Evolutionary conservation across 257 asterid species (phyloP), one percentile per base, ranked within the genome.

Genomic region (Hygrophila difformis): DNA sequence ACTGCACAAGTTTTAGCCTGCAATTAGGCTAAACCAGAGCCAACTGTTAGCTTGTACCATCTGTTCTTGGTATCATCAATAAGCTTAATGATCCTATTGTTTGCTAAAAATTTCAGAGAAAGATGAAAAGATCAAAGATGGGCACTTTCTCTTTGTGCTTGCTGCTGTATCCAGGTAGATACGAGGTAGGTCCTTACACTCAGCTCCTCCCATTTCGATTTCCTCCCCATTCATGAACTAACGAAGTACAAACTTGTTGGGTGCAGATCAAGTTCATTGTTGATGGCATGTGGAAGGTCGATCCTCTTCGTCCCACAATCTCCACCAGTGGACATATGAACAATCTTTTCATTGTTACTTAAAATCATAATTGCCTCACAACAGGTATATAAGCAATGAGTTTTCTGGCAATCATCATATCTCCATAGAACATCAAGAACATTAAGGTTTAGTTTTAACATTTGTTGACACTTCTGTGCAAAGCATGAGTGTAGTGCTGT

Each of bases 211-310:
- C 9, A 1, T 4, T 16, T 14, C 13, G 31, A 39, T 49, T 16
- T 42, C 46, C 39, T 33, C 21, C 51, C 29, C 12, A 36, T 45
- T 39, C 15, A 19, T 63, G 17, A n/a, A n/a, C 8, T 6, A 39
- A 28, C 2, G 18, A 42, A n/a, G 16, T 16, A 22, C 16, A 10
- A 15, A 28, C 18, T 20, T 24, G 28, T 37, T 17, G 39, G 15
- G 16, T 70, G 62, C 88, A 89, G 98, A 82, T 89, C 54, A 89
- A 89, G 70, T 89, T 85, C 38, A 72, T 89, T 44, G 94, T 89
- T 46, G 94, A 89, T 57, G 98, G 98, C 47, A 18, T 34, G 58
- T 89, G 98, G 98, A 76, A 50, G 63, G 56, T 70, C 29, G 98
- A 89, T 66, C 93, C 88, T 19, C 75, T 85, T 48, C 82, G 83